A percentile compares a stretch with the other conserved stretches of the same genome.
These are phyloP conservation scores for Tylopilus sp. DNA, from an alignment of 768 basidiomycete species.

Conservation along the genomic window DNA sequence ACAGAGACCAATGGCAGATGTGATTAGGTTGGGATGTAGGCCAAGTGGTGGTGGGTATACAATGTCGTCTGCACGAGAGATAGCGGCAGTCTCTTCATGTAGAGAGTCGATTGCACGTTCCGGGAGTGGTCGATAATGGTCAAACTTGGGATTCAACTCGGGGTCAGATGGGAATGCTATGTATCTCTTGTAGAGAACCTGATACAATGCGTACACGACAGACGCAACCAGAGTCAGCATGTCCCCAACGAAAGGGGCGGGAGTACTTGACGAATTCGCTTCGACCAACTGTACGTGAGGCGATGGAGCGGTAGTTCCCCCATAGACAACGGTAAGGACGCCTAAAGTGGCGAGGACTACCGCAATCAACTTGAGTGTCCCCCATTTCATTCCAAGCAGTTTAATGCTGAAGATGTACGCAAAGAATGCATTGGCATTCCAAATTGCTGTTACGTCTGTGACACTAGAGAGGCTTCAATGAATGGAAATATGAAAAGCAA, in stretches of 20 bases:
- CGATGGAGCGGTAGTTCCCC: constrained; percentile 44
- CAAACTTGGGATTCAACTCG: constrained; percentile 40
- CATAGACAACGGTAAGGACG: constrained; percentile 79
- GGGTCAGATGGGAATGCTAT: constrained; percentile 67
- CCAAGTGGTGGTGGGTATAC: constrained; percentile 73
- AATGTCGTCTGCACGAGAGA: constrained; percentile 29
- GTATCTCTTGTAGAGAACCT: constrained; percentile 82
- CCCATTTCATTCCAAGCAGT: constrained; percentile 61
- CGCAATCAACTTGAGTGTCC: constrained; percentile 59
- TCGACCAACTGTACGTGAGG: constrained; percentile 16
- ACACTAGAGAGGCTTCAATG: constrained; percentile 43
- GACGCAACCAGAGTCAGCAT: constrained; percentile 70
- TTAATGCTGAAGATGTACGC: constrained; percentile 84
- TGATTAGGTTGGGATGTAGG: constrained; percentile 79
- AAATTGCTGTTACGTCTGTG: constrained; percentile 82
- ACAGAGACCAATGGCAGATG: constrained; percentile 72
- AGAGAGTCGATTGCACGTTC: constrained; percentile 32
- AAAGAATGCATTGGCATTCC: constrained; percentile 91
- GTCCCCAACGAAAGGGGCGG: constrained; percentile 68
- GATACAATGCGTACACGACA: constrained; percentile 70
- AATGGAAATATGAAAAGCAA: not conserved
- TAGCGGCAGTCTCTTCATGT: constrained; percentile 19
- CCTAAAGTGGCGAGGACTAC: constrained; percentile 81
- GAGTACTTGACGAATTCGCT: constrained; percentile 17
- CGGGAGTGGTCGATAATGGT: constrained; percentile 44